Percentiles rank a stretch among this genome's conserved stretches.
These are phyloP conservation scores for Lactifluus subvellereus DNA, from an alignment of 768 basidiomycete genomes.

Conservation along the genomic window DNA sequence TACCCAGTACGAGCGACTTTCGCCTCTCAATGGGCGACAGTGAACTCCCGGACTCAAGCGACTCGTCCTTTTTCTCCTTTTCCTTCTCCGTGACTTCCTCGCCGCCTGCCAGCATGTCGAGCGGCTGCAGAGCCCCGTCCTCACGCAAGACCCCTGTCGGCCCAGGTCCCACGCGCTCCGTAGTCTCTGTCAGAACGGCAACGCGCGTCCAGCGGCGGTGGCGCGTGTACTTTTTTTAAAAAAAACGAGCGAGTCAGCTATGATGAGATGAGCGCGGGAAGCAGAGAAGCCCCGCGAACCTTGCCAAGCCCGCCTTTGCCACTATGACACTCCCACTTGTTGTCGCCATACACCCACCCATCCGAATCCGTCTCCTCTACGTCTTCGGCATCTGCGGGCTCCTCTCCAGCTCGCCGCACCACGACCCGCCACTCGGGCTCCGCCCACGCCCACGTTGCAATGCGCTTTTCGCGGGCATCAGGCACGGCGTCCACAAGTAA, in stretches of 20 bases:
- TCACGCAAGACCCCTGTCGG: conserved; percentile 29
- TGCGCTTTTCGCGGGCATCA: conserved; percentile 54
- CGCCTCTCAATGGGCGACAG: not conserved
- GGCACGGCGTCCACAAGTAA: conserved; percentile 35
- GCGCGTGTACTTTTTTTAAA: conserved; percentile 61
- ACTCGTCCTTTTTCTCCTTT: not conserved
- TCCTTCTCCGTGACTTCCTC: not conserved
- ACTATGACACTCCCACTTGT: conserved; percentile 85
- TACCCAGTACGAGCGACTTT: conserved; percentile 4
- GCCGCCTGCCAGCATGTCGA: not conserved
- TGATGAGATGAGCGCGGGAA: not conserved
- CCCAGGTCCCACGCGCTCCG: conserved; percentile 46
- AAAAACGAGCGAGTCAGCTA: not conserved
- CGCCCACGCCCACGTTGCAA: conserved; percentile 84
- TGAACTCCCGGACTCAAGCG: not conserved
- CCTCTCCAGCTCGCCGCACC: conserved; percentile 49
- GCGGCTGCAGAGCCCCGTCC: conserved; percentile 13
- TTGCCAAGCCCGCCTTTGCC: conserved; percentile 83
- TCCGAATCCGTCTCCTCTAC: conserved; percentile 69
- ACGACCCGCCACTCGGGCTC: conserved; percentile 87
- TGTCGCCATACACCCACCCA: conserved; percentile 92
- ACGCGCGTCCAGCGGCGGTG: conserved; percentile 83
- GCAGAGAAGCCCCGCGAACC: conserved; percentile 33
- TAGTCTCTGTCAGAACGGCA: conserved; percentile 67
- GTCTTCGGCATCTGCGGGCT: conserved; percentile 28